phyloP scores from a whole-genome alignment of 345 rosid genomes.

The Anastatica hierochuntica region DNA sequence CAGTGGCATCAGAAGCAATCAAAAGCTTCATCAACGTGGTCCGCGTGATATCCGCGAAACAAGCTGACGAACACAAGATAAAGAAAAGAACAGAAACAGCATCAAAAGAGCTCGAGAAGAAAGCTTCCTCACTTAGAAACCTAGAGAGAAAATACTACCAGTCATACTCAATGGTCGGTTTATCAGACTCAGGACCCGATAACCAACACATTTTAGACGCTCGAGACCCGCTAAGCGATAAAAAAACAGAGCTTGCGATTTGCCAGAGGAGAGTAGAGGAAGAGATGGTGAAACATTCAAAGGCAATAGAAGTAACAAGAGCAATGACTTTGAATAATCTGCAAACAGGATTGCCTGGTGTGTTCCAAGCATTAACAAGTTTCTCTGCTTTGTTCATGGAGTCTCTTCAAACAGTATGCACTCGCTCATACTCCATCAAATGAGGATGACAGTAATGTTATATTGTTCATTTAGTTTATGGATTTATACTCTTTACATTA shows the following conservation, averaged over 20 bases:
- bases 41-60: conserved; percentile 66
- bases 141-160: conserved; percentile 89
- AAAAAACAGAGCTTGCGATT: conserved; percentile 72
- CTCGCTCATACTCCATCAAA: conserved; percentile 66
- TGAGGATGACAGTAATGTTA: too few species aligned
- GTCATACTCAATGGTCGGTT: conserved; percentile 84
- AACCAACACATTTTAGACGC: conserved; percentile 63
- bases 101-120: conserved; percentile 86
- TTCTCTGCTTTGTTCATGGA: conserved; percentile 71
- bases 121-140: conserved; percentile 76
- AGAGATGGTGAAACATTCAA: conserved; percentile 82
- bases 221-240: conserved; percentile 79
- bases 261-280: conserved; percentile 88
- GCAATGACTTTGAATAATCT: conserved; percentile 78
- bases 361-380: conserved; percentile 79
- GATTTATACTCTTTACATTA: too few species aligned
- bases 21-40: conserved; percentile 86
- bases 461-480: too few species aligned
- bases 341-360: conserved; percentile 92
- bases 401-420: conserved; percentile 61
- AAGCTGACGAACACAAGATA: conserved; percentile 69
- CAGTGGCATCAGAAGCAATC: conserved; percentile 96
- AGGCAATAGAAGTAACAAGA: conserved; percentile 85
- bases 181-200: conserved; percentile 60
- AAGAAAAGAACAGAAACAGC: conserved; percentile 66